Base-by-base conservation (phyloP, 306 rosid genomes). In the Nissolia schottii region DNA sequence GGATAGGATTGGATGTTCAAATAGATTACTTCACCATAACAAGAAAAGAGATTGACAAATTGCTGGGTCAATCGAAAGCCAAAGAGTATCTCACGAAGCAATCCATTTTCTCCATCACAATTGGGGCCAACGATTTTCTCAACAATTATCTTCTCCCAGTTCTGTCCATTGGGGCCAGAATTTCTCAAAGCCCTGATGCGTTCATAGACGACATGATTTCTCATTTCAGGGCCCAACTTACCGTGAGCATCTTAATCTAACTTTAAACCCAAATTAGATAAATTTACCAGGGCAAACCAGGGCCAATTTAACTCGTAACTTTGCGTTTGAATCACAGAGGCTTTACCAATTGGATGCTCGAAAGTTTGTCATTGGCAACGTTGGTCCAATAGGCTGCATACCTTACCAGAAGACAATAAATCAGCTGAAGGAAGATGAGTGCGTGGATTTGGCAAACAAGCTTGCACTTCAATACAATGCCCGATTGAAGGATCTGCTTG, bases 361-460 rank as follows among this genome's bases (percentile, higher is more conserved):
- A 16, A 94, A 94, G 63, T 91, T 94, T 77, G 91, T 94, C 28
- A 78, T 94, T 20, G 95, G 90, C 4, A 94, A 89, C 14, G 96
- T 94, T 25, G 99, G 97, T 0, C 99, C 99, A 24, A 79, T 94
- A 57, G 99, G 99, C 0, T 94, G 99, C 78, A 94, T 94, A 50
- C 99, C 99, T 2, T 94, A 94, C 67, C 97, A 91, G 40, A 94
- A 76, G 83, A 91, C 92, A 0, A 86, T 94, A 50, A 94, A 94
- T 78, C 96, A 88, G 77, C 38, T 93, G 55, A 85, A 70, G 0
- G 65, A 86, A 85, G 78, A 87, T 18, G 81, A 93, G 56, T 91
- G 98, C 50, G 98, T 91, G 67, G 97, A 91, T 64, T 85, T 91
- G 79, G 86, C 98, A 13, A 91, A 93, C 64, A 87, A 93, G 76